Conservation (phyloP, 305 asterid species). For the Fraxinus nigra region DNA sequence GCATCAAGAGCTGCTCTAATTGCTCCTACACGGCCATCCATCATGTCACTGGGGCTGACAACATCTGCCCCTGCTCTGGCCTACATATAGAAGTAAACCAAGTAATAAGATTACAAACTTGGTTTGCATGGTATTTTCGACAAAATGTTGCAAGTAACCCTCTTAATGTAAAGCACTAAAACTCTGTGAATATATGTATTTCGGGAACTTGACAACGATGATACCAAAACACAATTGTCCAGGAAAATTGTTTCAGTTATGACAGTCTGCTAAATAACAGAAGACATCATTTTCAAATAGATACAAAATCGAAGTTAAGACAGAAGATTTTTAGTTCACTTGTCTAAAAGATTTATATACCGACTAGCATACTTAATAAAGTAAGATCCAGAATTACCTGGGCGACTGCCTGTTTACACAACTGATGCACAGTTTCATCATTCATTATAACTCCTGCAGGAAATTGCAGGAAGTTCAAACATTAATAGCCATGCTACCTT, state of each 20-base stretch:
- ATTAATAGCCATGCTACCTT: conserved; percentile 2
- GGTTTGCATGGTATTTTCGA: neutral
- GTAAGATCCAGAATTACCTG: conserved; percentile 53
- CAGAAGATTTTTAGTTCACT: neutral
- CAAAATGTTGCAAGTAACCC: neutral
- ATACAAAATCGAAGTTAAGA: neutral
- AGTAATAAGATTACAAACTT: conserved; percentile 10
- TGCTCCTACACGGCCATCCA: conserved; percentile 99
- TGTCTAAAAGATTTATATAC: neutral
- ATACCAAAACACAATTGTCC: neutral
- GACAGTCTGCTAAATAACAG: neutral
- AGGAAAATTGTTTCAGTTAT: neutral
- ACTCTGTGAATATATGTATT: neutral
- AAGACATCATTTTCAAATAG: neutral
- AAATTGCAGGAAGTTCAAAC: conserved; percentile 23
- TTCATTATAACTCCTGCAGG: conserved; percentile 91
- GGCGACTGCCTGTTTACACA: conserved; percentile 93
- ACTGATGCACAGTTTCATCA: conserved; percentile 92
- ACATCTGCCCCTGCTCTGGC: conserved; percentile 99
- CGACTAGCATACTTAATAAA: neutral
- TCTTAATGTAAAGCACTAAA: neutral
- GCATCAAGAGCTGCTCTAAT: conserved; percentile 90
- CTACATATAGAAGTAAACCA: conserved; percentile 33
- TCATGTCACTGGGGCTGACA: conserved; percentile 97
- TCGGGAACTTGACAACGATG: neutral